phyloP scores from a whole-genome alignment of 768 basidiomycete species.

The Heimioporus sp. region DNA sequence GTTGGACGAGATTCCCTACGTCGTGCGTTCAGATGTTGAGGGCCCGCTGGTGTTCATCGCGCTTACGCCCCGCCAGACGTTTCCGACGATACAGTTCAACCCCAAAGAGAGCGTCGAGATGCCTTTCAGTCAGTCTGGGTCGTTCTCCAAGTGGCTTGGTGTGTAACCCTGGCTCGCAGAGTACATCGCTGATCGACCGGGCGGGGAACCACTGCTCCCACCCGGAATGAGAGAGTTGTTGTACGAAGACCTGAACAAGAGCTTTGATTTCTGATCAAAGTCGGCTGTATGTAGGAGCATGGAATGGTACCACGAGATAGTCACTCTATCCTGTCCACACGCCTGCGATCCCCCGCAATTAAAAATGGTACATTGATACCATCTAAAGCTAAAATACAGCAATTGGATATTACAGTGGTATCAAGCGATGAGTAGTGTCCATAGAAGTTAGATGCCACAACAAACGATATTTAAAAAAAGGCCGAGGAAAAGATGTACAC shows the following conservation, averaged over 20 bases:
- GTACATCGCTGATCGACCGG: constrained; percentile 45
- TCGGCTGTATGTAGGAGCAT: too few species aligned
- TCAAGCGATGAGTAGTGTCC: constrained; percentile 10
- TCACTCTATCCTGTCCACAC: too few species aligned
- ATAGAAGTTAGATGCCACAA: background rate
- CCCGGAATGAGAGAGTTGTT: constrained; percentile 88
- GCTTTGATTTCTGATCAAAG: constrained; percentile 55
- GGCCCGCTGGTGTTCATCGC: too few species aligned
- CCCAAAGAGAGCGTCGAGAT: constrained; percentile 92
- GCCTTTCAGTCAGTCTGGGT: constrained; percentile 78
- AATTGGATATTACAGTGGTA: constrained; percentile 23
- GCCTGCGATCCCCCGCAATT: too few species aligned
- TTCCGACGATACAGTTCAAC: constrained; percentile 88
- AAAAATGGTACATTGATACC: background rate
- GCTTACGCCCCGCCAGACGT: constrained; percentile 51
- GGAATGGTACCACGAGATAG: too few species aligned
- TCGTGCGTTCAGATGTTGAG: constrained; percentile 42
- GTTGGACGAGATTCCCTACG: constrained; percentile 69
- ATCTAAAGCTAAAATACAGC: constrained; percentile 19
- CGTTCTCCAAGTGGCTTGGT: background rate
- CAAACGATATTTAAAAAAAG: background rate
- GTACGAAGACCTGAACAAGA: constrained; percentile 81
- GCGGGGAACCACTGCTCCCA: constrained; percentile 72
- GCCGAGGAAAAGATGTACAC: background rate
- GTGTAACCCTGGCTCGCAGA: constrained; percentile 27